Evolutionary conservation across 2,329 filamentous ascomycete genomes (phyloP), one percentile per base, ranked within the genome.

Genomic region (Trichophyton mentagrophytes): DNA sequence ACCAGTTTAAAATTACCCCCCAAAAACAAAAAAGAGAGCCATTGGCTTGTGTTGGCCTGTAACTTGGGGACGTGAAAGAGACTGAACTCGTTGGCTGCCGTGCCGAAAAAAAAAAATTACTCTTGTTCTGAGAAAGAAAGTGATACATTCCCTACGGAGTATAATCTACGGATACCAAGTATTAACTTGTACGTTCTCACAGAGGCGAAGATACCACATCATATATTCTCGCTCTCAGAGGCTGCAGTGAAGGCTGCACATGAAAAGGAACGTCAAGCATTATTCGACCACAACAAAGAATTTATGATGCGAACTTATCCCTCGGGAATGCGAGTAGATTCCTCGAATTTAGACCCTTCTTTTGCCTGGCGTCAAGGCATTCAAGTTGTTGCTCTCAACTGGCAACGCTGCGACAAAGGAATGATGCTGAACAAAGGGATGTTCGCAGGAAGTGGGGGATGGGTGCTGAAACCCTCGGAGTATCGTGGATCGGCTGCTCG

Each of bases 381-480:
- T 2, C 91, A 96, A 73, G 86, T 96, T 66, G 90, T 95, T 1
- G 91, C 91, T 0, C 78, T 97, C 63, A 96, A 96, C 74, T 97
- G 91, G 89, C 91, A 97, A 73, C 86, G 85, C 63, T 85, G 88
- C 72, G 90, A 96, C 68, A 87, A 89, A 66, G 90, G 89, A 36
- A 95, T 95, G 86, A 96, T 96, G 92, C 81, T 96, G 13, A 96
- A 96, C 69, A 86, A 93, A 69, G 91, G 84, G 66, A 93, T 95
- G 89, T 96, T 96, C 73, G 82, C 84, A 1, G 88, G 85, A 8
- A 87, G 88, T 58, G 77, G 82, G 47, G 91, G 92, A 46, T 96
- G 89, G 88, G 84, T 91, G 1, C 79, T 93, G 63, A 96, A 96
- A 73, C 90, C 91, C 0, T 71, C 80, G 36, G 86, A 86, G 15